Evolutionary conservation across 148 eudicot genomes (phyloP), one percentile per base, ranked within the genome.

Genomic region (Rhododendron ovatum): DNA sequence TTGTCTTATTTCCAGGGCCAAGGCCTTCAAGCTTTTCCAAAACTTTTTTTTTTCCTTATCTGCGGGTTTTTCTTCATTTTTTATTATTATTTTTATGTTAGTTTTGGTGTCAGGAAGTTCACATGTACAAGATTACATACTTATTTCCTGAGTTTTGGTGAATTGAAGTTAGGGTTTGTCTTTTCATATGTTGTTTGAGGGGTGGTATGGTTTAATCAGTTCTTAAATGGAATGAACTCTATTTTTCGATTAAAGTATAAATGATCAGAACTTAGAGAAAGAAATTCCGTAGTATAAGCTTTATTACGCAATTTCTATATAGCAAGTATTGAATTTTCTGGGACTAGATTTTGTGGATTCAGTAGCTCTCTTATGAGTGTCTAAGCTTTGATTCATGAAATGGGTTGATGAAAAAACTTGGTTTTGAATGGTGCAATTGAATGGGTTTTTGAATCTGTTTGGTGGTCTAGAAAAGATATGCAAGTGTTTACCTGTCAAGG

Each of bases 171-270:
- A 30, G 77, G 78, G 51, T 47, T 81, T 82, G 13, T 75, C 17
- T 82, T 43, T 14, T 28, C 26, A 53, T 43, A 30, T 47, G 74
- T 65, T 55, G 85, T 39, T 74, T 85, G 87, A 77, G 78, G 33
- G 18, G 8, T 81, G 26, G 39, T 82, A 22, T 65, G 45, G 47
- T 35, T 43, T 82, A 80, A 57, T 88, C 74, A 75, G 86, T 50
- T 87, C 84, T 83, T 81, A 74, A 39, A 43, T 57, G 82, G 63
- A 63, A 48, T 37, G 3, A 71, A 74, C 86, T 74, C 87, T 82
- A 24, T 43, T 83, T 85, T 57, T 18, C n/a, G 28, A 55, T 81
- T 33, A 50, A 73, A 86, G 28, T 47, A 5, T 77, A 86, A 74
- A 63, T 81, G 87, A 74, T 83, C 81, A 85, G 63, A 87, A 76